A percentile compares a stretch with the other conserved stretches of the same genome.
These are phyloP conservation scores for Boletus tomentosulus DNA, from an alignment of 768 basidiomycete species.

Conservation along the genomic window DNA sequence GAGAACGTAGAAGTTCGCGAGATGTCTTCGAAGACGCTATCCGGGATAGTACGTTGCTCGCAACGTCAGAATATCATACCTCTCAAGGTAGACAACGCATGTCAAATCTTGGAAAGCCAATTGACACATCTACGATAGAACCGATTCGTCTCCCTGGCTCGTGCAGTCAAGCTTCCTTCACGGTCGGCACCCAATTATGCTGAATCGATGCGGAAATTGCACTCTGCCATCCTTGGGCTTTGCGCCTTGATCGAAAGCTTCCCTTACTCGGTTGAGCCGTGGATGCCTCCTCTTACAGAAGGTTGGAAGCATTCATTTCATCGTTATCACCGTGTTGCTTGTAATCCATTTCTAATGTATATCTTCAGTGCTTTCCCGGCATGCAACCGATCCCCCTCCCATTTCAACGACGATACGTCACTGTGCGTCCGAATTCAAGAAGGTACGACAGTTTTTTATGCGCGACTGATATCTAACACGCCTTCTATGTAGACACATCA, in stretches of 20 bases:
- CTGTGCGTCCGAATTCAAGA: constrained; percentile 82
- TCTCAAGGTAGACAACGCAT: constrained; percentile 55
- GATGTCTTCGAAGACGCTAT: constrained; percentile 82
- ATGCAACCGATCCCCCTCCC: constrained; percentile 82
- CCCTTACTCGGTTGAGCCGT: constrained; percentile 92
- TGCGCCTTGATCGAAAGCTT: constrained; percentile 91
- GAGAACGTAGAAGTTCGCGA: constrained; percentile 92
- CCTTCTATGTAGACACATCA: constrained; percentile 50
- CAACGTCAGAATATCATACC: constrained; percentile 82
- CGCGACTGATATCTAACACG: constrained; percentile 4
- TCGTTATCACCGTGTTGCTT: not conserved
- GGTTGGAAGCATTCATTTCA: constrained; percentile 36
- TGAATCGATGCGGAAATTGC: constrained; percentile 67
- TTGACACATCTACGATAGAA: constrained; percentile 44
- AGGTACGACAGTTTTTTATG: constrained; percentile 43
- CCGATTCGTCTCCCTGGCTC: constrained; percentile 68
- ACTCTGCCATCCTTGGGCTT: constrained; percentile 91
- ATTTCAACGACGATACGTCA: constrained; percentile 88
- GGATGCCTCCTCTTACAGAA: constrained; percentile 83
- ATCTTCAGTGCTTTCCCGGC: constrained; percentile 61
- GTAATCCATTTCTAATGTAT: not conserved
- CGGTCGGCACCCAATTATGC: constrained; percentile 69
- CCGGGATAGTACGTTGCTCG: constrained; percentile 86
- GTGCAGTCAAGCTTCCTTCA: constrained; percentile 59
- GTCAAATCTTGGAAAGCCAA: not conserved